These are phyloP conservation scores for Scopulariopsis brevicaulis DNA, from an alignment of 2,329 filamentous ascomycete genomes.

Conservation along the genomic window DNA sequence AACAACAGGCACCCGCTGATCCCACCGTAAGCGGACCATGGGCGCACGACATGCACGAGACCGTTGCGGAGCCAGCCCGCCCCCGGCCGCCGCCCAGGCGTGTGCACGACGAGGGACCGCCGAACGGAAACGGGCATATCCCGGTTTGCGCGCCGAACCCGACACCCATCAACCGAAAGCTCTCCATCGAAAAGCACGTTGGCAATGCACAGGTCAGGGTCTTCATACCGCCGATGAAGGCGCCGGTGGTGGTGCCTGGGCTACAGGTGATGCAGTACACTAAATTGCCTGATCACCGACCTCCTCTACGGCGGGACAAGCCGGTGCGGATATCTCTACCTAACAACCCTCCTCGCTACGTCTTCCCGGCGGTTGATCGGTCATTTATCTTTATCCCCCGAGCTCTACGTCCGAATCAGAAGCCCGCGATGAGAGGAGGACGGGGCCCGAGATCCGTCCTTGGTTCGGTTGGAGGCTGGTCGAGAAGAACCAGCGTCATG, in stretches of 20 bases:
- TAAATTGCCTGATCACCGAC: conserved; percentile 86
- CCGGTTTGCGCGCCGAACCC: conserved; percentile 46
- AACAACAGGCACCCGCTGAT: conserved; percentile 33
- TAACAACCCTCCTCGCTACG: conserved; percentile 67
- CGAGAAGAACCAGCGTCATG: conserved; percentile 76
- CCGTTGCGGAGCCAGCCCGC: conserved; percentile 34
- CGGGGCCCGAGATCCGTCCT: conserved; percentile 65
- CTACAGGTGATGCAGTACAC: conserved; percentile 85
- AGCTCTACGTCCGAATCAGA: conserved; percentile 85
- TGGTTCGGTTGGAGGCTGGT: conserved; percentile 55
- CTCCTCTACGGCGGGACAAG: conserved; percentile 88
- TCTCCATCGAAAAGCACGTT: conserved; percentile 74
- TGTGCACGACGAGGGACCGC: conserved; percentile 30
- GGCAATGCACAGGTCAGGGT: conserved; percentile 81
- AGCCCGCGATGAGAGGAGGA: conserved; percentile 56
- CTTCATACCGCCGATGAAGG: conserved; percentile 63
- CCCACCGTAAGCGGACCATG: conserved; percentile 64
- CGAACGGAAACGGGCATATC: conserved; percentile 43
- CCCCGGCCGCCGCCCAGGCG: conserved; percentile 29
- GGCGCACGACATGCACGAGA: conserved; percentile 92
- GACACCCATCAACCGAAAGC: conserved; percentile 58
- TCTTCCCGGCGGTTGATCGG: conserved; percentile 79
- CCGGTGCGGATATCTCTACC: conserved; percentile 90
- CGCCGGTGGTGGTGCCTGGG: conserved; percentile 58
- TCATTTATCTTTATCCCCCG: conserved; percentile 98